Evolutionary conservation across 805 yeast genomes (phyloP), one percentile per base, ranked within the genome.

Genomic region (Yarrowia yakushimensis): DNA sequence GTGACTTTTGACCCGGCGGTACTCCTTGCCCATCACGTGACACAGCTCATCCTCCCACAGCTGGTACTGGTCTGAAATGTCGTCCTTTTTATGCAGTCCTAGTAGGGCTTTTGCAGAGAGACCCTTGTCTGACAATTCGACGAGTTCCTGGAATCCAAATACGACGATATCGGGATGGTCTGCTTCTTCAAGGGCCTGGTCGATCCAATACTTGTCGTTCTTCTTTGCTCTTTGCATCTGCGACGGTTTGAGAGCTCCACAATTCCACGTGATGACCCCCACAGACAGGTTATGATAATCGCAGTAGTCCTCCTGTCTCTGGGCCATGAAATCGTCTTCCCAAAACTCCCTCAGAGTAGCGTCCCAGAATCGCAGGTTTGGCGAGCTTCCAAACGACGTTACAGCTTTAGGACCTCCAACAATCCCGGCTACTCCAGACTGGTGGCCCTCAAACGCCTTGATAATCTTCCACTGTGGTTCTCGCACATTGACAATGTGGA

Each of bases 61-160:
- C 33, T 66, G 67, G 63, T 73, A 71, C 37, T 70, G 75, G 33
- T 67, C 67, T 13, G 70, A 66, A 31, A 69, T 66, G 25, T 68
- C 75, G 50, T 90, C 75, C 67, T 83, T 82, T 65, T 77, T 75
- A 17, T 36, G 57, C 67, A 88, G 92, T 25, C 67, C 64, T 20
- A 76, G 67, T 62, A 77, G 64, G 33, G 70, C 71, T 59, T 72
- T 82, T 69, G 94, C 96, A 0, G 89, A 84, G 41, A 87, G 84
- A 63, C 91, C 80, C 84, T 90, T 90, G 69, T 89, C 88, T 13
- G 93, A 90, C 45, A 94, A 76, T 69, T 92, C 97, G 12, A 91
- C 85, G 33, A 92, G 85, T 69, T 94, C 99, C 72, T 94, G 96
- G 37, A 94, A 77, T 1, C 97, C 98, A 65, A 94, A 79, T 1